Base-by-base conservation (phyloP, 208 protist species). In the Acanthamoeba culbertsoni region DNA sequence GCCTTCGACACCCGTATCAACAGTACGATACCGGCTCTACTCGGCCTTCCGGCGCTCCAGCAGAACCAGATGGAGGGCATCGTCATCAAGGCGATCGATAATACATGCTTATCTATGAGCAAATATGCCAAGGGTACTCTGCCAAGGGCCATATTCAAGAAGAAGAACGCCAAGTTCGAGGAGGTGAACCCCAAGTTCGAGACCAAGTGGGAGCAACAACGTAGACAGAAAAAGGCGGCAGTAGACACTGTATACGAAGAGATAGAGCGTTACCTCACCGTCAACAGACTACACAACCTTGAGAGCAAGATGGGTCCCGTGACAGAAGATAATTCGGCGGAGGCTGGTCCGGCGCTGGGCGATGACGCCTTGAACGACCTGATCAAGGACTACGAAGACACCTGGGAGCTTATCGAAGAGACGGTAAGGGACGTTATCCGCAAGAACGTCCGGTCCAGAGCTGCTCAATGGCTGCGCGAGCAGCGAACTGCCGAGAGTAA, bases 141-240 rank as follows among this genome's bases (percentile, higher is more conserved):
- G 65, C 65, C 65, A 28, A n/a, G 65, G 8, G 65, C 65, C 65
- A 75, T 75, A n/a, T 75, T 75, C 65, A 75, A 48, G 57, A 46
- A 91, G 45, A 71, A 91, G 63, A 91, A 91, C 46, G 45, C 75
- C 45, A 59, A 86, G 46, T 59, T 57, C 75, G 40, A 48, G 45
- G 46, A 86, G 33, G 46, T 57, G 8, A 86, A 57, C 45, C 75
- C 40, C 75, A 86, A 48, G 45, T 86, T 35, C 75, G 45, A 86
- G 46, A 86, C 43, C 42, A 7, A 26, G 28, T 48, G 46, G 75
- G 75, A 86, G 42, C 35, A 40, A 23, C 43, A 59, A 16, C 75
- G 46, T 31, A 2, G 28, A 7, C 35, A 40, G 26, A 86, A 86
- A 28, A 57, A 86, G 45, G 75, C 3, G 28, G 75, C 40, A 6